Conservation (phyloP, 169 alveolate species). For the Plasmodium relictum region DNA sequence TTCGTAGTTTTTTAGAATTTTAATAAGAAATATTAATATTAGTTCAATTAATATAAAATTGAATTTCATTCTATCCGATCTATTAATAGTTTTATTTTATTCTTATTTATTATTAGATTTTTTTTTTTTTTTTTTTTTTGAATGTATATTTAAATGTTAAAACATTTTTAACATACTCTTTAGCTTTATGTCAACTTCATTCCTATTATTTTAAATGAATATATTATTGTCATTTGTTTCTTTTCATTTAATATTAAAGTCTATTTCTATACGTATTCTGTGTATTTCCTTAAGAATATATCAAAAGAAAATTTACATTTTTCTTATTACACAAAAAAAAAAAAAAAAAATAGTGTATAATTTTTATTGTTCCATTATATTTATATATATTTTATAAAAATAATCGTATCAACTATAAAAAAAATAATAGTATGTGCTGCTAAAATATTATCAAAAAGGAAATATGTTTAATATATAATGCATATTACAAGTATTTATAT, state of each 20-base stretch:
- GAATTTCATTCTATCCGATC: conserved; percentile 32
- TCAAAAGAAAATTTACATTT: conserved; percentile 8
- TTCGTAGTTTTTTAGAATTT: conserved; percentile 19
- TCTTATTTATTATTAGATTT: background rate
- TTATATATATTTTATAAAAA: background rate
- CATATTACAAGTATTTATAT: background rate
- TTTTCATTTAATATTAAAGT: background rate
- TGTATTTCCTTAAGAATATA: conserved; percentile 6
- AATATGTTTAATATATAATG: too few species aligned
- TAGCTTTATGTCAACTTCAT: conserved; percentile 10
- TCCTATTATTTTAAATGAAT: background rate
- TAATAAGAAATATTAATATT: conserved; percentile 1
- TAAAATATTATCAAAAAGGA: too few species aligned
- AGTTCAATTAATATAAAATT: background rate
- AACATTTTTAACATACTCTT: background rate
- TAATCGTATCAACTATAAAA: background rate
- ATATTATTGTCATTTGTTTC: background rate
- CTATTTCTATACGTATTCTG: background rate
- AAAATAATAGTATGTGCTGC: too few species aligned
- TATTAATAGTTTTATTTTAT: conserved; percentile 5
- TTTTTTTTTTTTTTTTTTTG: conserved; percentile 1
- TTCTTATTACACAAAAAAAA: conserved; percentile 3
- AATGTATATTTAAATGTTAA: conserved; percentile 1
- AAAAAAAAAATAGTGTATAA: conserved; percentile 1
- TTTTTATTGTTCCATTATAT: background rate